Evolutionary conservation across 345 rosid species (phyloP), one percentile per base, ranked within the genome.

Genomic region (Odontarrhena argentea): DNA sequence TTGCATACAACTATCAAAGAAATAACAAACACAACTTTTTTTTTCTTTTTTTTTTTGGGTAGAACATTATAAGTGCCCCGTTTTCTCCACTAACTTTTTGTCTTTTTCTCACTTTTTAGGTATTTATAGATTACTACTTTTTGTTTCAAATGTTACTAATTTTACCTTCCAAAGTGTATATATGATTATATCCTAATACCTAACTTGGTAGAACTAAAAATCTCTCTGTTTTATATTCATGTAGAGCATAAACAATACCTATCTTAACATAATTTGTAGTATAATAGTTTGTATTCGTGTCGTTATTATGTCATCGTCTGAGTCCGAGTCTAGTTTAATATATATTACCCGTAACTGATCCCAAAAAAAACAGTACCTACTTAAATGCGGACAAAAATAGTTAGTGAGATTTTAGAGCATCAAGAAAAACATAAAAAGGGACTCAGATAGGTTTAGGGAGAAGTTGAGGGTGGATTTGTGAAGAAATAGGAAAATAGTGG

Each of bases 41-140:
- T 51, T 0, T 12, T 53, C 37, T 32, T 43, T 0, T 2, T 11
- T 57, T 54, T 11, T 35, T 48, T 51, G 44, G 55, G 54, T 56
- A 8, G 1, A 70, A 38, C 46, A 64, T 38, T 70, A 56, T 71
- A 55, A 71, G 52, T 63, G 76, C 38, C 38, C 14, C 14, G 56
- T 63, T 63, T 70, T 18, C 53, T 70, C 76, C 76, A 71, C 76
- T 64, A 70, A 64, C 70, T 64, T 71, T 71, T 64, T 71, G 76
- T 71, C 71, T 49, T 72, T 65, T 57, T 28, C 41, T 65, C 32
- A 50, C 41, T 36, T 64, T 64, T 22, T 57, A 36, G 46, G 13
- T 58, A 64, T 72, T 72, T 56, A 58, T 24, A 28, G 65, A 56
- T 57, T 30, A 11, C 32, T 49, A 25, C 65, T 42, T 49, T 71